Evolutionary conservation across 2,329 filamentous ascomycete species (phyloP).

Genomic region (Venturia aucupariae): DNA sequence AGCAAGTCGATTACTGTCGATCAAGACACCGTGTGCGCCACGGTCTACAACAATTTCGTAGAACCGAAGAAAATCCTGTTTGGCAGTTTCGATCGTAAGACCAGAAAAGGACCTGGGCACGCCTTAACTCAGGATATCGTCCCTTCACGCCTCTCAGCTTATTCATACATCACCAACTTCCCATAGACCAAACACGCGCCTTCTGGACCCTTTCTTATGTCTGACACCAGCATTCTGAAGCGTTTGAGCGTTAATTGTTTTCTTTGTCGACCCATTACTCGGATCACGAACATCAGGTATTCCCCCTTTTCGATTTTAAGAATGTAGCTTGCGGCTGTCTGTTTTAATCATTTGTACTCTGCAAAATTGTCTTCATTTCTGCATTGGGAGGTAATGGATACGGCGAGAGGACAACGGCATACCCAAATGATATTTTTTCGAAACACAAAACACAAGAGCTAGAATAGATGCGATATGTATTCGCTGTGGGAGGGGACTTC

Average conservation of each 20-base stretch:
- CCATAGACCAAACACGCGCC: constrained; percentile 1
- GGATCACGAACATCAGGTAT: neutral
- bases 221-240: neutral
- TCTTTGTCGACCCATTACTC: neutral
- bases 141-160: neutral
- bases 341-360: neutral
- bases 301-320: neutral
- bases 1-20: neutral
- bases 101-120: neutral
- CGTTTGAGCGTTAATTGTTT: constrained; percentile 8
- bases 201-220: constrained; percentile 4
- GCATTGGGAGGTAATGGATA: neutral
- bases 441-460: neutral
- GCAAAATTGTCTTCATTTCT: neutral
- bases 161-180: neutral
- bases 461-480: neutral
- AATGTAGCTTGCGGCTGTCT: neutral
- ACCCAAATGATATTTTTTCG: neutral
- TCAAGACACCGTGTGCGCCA: neutral
- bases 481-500: neutral
- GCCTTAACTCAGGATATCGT: neutral
- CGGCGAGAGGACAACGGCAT: neutral
- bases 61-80: neutral
- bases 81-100: neutral
- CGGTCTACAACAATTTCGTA: neutral